Base-by-base conservation (phyloP, 192 early-diverging fungal species). In the Martensiomyces pterosporus region DNA sequence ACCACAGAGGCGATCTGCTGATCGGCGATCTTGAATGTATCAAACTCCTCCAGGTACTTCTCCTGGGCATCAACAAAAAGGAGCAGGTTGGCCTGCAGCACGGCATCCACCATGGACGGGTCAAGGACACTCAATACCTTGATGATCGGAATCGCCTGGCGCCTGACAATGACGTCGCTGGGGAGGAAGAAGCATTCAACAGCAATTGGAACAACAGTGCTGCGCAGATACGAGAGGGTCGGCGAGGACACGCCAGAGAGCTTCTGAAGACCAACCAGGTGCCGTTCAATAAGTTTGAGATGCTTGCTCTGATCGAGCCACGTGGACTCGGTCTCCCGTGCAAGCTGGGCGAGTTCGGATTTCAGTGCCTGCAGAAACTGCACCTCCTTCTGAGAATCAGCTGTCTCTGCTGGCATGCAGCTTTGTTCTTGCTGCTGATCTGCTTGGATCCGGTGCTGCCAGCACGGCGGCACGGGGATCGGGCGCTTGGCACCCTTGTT, bases 281-380 rank as follows among this genome's bases (percentile, higher is more conserved):
- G 16, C 25, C 2, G 4, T 10, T 55, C 63, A 27, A 47, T 39
- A 24, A 35, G 27, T 24, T 66, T 73, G 5, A 73, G 44, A 33
- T 43, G 54, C 49, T 49, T 49, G 54, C 54, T 61, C 46, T 73
- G 69, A 44, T 66, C 62, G 26, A 66, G 50, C 69, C 69, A 73
- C 17, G 63, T 57, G 23, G 44, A 14, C 10, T 26, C 47, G 12
- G 7, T 12, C 5, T 38, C 12, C 16, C 8, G 23, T 21, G 43
- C 15, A 29, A 62, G 40, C 18, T 44, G 38, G 3, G 16, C 41
- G 13, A 18, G 16, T 21, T 43, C 37, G 3, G 16, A 4, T 23
- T 40, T 33, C 33, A 62, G 51, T 25, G 18, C 1, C 24, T 44
- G 33, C 52, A 62, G 52, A 12, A 71, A 23, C 19, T 47, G 51